These are phyloP conservation scores for Mollisiaceae sp. DNA, from an alignment of 2,329 filamentous ascomycete genomes.

Conservation along the genomic window DNA sequence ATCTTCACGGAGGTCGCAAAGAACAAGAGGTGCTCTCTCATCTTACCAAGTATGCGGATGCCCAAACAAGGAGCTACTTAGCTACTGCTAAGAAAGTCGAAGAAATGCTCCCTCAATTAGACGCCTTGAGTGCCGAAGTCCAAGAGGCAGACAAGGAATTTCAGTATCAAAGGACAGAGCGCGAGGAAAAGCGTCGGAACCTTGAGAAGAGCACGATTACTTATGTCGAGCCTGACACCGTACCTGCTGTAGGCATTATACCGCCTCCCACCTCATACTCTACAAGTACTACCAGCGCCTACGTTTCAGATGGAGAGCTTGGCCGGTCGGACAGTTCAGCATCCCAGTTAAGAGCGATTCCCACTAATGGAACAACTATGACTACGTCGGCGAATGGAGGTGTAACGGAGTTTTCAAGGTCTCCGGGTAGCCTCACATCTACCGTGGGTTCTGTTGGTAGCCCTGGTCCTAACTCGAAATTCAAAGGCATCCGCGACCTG, in stretches of 20 bases:
- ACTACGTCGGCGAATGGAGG: slow-evolving; percentile 39
- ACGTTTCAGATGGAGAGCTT: slow-evolving; percentile 70
- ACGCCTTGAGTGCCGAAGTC: slow-evolving; percentile 89
- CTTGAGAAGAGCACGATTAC: slow-evolving; percentile 85
- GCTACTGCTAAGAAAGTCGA: slow-evolving; percentile 86
- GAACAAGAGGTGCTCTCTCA: slow-evolving; percentile 96
- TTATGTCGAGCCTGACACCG: slow-evolving; percentile 72
- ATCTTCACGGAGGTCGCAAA: slow-evolving; percentile 97
- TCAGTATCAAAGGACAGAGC: slow-evolving; percentile 90
- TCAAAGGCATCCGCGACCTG: slow-evolving; percentile 90
- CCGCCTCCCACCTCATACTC: slow-evolving; percentile 38
- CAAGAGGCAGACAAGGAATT: slow-evolving; percentile 94
- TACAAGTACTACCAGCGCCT: slow-evolving; percentile 42
- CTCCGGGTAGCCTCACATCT: slow-evolving; percentile 59
- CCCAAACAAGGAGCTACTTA: slow-evolving; percentile 84
- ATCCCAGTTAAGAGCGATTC: slow-evolving; percentile 64
- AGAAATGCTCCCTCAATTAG: slow-evolving; percentile 82
- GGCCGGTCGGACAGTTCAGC: slow-evolving; percentile 76
- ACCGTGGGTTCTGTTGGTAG: slow-evolving; percentile 49
- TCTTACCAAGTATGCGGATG: slow-evolving; percentile 90
- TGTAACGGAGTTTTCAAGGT: slow-evolving; percentile 50
- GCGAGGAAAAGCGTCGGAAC: slow-evolving; percentile 89
- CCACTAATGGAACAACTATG: slow-evolving; percentile 48
- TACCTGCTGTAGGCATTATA: slow-evolving; percentile 48
- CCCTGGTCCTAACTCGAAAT: slow-evolving; percentile 63